Evolutionary conservation across 495 filamentous ascomycete genomes (phyloP).

Genomic region (Durotheca rogersii): DNA sequence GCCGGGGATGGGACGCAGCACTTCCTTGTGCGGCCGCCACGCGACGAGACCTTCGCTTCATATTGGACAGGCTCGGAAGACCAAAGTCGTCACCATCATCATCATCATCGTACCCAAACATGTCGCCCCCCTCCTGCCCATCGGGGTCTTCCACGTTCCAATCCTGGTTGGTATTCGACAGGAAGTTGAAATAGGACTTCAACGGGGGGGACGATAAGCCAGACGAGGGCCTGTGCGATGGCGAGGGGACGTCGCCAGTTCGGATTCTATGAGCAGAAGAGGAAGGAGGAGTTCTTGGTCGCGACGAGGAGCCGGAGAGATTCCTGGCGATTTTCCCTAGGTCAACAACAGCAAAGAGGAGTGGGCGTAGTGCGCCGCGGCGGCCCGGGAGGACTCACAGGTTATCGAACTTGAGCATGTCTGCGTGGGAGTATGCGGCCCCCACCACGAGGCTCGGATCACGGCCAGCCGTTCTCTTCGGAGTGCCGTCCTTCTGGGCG

Average conservation of each 20-base stretch:
- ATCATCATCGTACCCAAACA: slow-evolving; percentile 73
- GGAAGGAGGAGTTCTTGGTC: slow-evolving; percentile 53
- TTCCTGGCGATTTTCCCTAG: slow-evolving; percentile 38
- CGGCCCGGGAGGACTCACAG: slow-evolving; percentile 49
- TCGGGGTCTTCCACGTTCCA: slow-evolving; percentile 65
- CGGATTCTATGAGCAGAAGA: slow-evolving; percentile 38
- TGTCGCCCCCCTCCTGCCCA: slow-evolving; percentile 59
- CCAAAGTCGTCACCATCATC: slow-evolving; percentile 96
- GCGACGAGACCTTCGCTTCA: slow-evolving; percentile 68
- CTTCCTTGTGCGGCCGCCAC: slow-evolving; percentile 45
- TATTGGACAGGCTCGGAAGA: slow-evolving; percentile 83
- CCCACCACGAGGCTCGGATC: slow-evolving; percentile 83
- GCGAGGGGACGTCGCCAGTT: slow-evolving; percentile 51
- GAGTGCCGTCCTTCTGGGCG: slow-evolving; percentile 52
- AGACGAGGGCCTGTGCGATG: slow-evolving; percentile 55
- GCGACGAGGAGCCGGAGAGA: slow-evolving; percentile 45
- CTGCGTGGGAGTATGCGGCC: slow-evolving; percentile 93
- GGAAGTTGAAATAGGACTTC: slow-evolving; percentile 71
- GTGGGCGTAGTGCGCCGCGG: neutral
- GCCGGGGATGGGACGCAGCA: slow-evolving; percentile 20
- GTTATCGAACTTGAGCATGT: slow-evolving; percentile 83
- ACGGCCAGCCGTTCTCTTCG: slow-evolving; percentile 52
- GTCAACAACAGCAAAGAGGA: slow-evolving; percentile 16
- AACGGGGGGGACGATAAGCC: slow-evolving; percentile 60
- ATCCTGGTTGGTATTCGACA: slow-evolving; percentile 71